Percentiles rank a stretch among this genome's conserved stretches.
phyloP scores from a whole-genome alignment of 2,329 filamentous ascomycete genomes.

The Colletotrichum navitas region DNA sequence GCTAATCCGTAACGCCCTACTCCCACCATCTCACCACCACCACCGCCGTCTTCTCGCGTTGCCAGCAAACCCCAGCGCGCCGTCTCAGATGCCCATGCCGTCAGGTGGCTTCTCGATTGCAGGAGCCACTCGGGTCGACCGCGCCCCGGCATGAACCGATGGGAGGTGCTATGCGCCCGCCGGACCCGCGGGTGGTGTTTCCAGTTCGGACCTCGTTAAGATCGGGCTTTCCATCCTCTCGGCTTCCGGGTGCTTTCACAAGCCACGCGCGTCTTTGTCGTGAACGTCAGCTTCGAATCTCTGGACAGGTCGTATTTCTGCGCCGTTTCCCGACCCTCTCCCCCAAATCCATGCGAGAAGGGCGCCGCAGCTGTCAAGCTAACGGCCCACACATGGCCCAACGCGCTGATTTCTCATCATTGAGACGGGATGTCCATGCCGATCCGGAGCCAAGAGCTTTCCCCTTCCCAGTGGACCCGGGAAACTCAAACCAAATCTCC shows the following conservation, averaged over 20 bases:
- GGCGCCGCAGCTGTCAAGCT: not conserved
- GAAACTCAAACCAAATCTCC: not conserved
- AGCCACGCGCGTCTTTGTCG: not conserved
- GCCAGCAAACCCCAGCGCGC: not conserved
- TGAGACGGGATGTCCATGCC: not conserved
- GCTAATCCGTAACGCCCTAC: accelerated
- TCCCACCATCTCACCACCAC: not conserved
- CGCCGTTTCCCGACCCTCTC: not conserved
- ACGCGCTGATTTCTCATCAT: not conserved
- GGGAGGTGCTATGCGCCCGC: not conserved
- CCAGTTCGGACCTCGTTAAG: not conserved
- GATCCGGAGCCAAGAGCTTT: not conserved
- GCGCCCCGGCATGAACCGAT: not conserved
- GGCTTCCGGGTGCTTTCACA: not conserved
- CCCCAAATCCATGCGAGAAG: not conserved
- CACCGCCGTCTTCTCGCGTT: not conserved
- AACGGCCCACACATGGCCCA: not conserved
- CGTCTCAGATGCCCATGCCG: not conserved
- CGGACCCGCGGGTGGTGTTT: not conserved
- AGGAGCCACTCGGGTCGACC: not conserved
- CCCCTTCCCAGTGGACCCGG: conserved; percentile 2
- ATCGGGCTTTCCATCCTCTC: not conserved
- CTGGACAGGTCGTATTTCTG: not conserved
- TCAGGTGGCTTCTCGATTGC: not conserved
- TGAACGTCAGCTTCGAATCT: not conserved